Conservation (phyloP, 2,329 filamentous ascomycete genomes). For the Curvularia verruculosa region DNA sequence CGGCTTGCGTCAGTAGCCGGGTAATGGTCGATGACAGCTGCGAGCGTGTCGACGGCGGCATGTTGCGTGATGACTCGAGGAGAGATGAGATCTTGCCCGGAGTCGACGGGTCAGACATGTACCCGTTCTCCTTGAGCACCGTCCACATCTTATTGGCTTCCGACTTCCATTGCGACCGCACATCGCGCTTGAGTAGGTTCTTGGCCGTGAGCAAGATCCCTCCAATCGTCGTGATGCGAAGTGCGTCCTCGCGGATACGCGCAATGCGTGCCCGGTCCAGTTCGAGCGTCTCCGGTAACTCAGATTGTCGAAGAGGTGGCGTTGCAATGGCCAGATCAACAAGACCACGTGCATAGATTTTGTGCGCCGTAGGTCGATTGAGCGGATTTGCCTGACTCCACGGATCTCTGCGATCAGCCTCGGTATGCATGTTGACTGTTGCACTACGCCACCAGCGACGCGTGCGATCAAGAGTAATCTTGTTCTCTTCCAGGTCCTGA, state of each 20-base stretch:
- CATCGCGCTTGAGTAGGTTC: conserved; percentile 81
- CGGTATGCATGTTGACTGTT: conserved; percentile 67
- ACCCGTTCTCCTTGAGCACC: conserved; percentile 67
- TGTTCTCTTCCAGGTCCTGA: conserved; percentile 65
- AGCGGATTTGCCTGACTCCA: conserved; percentile 62
- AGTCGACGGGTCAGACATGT: conserved; percentile 59
- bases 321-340: conserved; percentile 76
- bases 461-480: conserved; percentile 64
- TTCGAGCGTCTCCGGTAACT: conserved; percentile 74
- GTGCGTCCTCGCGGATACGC: conserved; percentile 61
- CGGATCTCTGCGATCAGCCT: conserved; percentile 71
- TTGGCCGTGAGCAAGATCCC: conserved; percentile 80
- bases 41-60: conserved; percentile 55
- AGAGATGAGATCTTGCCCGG: conserved; percentile 55
- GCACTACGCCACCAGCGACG: conserved; percentile 70
- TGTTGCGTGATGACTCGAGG: conserved; percentile 57
- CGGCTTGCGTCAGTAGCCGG: conserved; percentile 61
- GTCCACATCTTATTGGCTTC: conserved; percentile 74
- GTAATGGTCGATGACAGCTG: conserved; percentile 53
- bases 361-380: conserved; percentile 68
- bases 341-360: conserved; percentile 77
- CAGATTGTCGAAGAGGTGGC: conserved; percentile 58
- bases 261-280: conserved; percentile 70
- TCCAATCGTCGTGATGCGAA: conserved; percentile 73
- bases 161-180: conserved; percentile 76